These are phyloP conservation scores for Phytopythium litorale DNA, from an alignment of 352 stramenopile genomes.

Conservation along the genomic window DNA sequence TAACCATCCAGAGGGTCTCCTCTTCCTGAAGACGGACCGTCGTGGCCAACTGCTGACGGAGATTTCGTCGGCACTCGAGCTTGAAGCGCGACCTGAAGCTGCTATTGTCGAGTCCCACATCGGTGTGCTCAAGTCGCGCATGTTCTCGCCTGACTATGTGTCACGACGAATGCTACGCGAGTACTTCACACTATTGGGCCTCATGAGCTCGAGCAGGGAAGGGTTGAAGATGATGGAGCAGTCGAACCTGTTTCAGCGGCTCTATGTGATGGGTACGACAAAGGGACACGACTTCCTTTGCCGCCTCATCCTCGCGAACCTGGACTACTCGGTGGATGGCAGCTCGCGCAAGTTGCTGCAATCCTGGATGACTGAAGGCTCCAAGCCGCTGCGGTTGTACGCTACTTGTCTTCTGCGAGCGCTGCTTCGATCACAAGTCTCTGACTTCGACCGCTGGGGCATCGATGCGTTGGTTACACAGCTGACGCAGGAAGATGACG, in stretches of 20 bases:
- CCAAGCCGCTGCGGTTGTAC: constrained; percentile 80
- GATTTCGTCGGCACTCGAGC: constrained; percentile 78
- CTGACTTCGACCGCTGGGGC: constrained; percentile 86
- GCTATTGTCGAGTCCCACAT: constrained; percentile 89
- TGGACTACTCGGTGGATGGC: constrained; percentile 87
- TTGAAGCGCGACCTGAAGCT: constrained; percentile 81
- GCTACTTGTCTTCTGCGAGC: constrained; percentile 81
- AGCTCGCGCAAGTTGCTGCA: constrained; percentile 84
- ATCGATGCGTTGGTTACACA: constrained; percentile 85
- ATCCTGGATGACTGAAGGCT: constrained; percentile 86
- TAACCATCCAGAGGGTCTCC: constrained; percentile 81
- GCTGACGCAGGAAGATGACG: constrained; percentile 80
- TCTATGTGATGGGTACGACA: constrained; percentile 85
- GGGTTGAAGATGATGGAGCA: constrained; percentile 90
- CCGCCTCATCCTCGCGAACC: constrained; percentile 81
- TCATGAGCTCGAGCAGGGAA: constrained; percentile 89
- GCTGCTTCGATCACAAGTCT: constrained; percentile 79
- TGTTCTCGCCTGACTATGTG: constrained; percentile 87
- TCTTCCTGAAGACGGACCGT: constrained; percentile 87
- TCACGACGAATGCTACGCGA: constrained; percentile 85
- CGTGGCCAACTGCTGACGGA: constrained; percentile 81
- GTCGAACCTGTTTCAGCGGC: constrained; percentile 84
- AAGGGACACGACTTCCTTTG: constrained; percentile 89
- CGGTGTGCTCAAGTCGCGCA: constrained; percentile 78
- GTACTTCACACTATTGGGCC: constrained; percentile 84